phyloP scores from a whole-genome alignment of 148 eudicot species.

The Limonium bicolor region DNA sequence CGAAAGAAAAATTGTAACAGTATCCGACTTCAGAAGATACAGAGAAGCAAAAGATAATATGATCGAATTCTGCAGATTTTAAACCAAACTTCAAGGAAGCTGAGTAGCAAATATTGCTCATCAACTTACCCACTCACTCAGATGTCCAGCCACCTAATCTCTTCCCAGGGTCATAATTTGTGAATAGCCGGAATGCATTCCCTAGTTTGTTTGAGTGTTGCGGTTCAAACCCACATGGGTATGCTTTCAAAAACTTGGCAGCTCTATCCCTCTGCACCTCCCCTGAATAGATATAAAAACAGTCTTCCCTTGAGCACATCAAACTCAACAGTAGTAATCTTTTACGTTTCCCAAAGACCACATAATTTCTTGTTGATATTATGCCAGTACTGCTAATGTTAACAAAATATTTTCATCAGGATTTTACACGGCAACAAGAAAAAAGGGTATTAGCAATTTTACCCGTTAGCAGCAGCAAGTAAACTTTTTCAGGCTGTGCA shows the following conservation, averaged over 20 bases:
- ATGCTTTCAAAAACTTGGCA: conserved; percentile 47
- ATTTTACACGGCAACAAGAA: neutral
- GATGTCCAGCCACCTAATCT: conserved; percentile 75
- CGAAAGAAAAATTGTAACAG: too few relatives aligned
- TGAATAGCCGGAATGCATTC: conserved; percentile 73
- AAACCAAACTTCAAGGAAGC: too few relatives aligned
- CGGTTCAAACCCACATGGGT: conserved; percentile 81
- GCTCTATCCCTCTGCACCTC: conserved; percentile 76
- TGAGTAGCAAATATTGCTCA: too few relatives aligned
- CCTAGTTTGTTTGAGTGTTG: conserved; percentile 89
- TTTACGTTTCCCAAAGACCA: too few relatives aligned
- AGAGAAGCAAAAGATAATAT: too few relatives aligned
- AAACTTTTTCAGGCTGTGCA: conserved; percentile 32
- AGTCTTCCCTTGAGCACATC: neutral
- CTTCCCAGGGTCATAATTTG: conserved; percentile 76
- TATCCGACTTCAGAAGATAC: too few relatives aligned
- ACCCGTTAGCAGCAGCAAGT: conserved; percentile 83
- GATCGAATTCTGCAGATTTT: too few relatives aligned
- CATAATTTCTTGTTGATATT: too few relatives aligned
- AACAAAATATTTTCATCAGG: too few relatives aligned
- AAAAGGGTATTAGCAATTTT: conserved; percentile 1
- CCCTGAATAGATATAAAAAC: conserved; percentile 26
- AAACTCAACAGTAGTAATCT: too few relatives aligned
- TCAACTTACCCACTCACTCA: conserved; percentile 3
- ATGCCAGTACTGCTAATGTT: too few relatives aligned